Evolutionary conservation across 1,284 basidiomycete species (phyloP).

Genomic region (Microbotryomycetes sp.): DNA sequence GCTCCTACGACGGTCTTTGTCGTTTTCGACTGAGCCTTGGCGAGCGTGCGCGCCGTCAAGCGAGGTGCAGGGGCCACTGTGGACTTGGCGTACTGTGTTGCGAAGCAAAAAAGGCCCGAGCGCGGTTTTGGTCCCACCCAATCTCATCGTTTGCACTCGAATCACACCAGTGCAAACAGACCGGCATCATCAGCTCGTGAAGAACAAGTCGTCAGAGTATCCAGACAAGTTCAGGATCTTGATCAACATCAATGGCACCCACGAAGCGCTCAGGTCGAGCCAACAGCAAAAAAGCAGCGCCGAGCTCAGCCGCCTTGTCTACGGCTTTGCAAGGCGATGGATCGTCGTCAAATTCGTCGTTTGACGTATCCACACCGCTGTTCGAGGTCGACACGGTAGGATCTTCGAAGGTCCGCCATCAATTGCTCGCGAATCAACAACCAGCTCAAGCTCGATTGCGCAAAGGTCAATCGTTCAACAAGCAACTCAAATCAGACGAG

Average conservation of each 20-base stretch:
- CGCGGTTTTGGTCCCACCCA: background rate
- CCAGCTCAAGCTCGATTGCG: conserved; percentile 20
- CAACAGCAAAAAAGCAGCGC: conserved; percentile 24
- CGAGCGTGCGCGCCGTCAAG: background rate
- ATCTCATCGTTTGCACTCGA: background rate
- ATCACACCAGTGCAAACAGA: background rate
- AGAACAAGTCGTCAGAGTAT: too few species aligned
- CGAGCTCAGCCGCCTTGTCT: conserved; percentile 1
- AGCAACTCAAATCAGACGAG: conserved; percentile 66
- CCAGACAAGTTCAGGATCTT: too few species aligned
- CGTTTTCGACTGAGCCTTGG: background rate
- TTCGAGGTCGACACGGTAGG: conserved; percentile 31
- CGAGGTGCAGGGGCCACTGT: background rate
- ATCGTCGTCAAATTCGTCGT: background rate
- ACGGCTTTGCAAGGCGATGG: background rate
- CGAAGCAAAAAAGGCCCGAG: background rate
- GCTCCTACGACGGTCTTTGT: background rate
- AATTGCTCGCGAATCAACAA: conserved; percentile 19
- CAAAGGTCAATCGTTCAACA: conserved; percentile 36
- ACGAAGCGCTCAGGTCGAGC: conserved; percentile 22
- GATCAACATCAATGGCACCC: too few species aligned
- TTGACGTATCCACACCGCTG: conserved; percentile 9
- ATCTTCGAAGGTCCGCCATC: conserved; percentile 13
- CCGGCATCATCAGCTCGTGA: background rate
- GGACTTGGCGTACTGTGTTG: too few species aligned